These are phyloP conservation scores for Citrus glauca DNA, from an alignment of 345 rosid genomes.

Conservation along the genomic window DNA sequence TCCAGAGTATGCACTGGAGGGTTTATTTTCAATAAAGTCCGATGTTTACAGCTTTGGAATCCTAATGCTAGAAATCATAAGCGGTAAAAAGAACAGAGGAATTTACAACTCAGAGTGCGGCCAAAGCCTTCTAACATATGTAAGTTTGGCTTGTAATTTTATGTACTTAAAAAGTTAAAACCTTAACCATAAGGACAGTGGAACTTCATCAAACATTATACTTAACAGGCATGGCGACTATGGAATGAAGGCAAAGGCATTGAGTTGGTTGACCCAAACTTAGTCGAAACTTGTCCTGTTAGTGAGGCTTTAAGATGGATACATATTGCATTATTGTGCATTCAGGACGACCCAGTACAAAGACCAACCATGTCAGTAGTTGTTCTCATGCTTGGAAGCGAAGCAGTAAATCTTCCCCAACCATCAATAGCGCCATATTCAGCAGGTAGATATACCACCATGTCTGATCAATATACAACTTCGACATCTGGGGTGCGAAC, in stretches of 20 bases:
- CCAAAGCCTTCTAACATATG: conserved; percentile 37
- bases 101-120: conserved; percentile 18
- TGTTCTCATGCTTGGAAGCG: conserved; percentile 47
- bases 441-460: conserved; percentile 15
- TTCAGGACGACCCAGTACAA: conserved; percentile 38
- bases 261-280: conserved; percentile 32
- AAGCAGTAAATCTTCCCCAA: conserved; percentile 29
- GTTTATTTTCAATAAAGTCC: conserved; percentile 39
- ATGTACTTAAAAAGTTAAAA: neutral
- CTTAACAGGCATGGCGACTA: conserved; percentile 40
- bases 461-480: conserved; percentile 24
- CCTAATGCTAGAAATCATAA: conserved; percentile 37
- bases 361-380: conserved; percentile 47
- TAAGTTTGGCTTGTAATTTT: conserved; percentile 6
- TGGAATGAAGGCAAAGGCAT: conserved; percentile 36
- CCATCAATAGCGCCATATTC: conserved; percentile 29
- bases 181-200: neutral
- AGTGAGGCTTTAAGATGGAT: conserved; percentile 38
- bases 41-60: conserved; percentile 53
- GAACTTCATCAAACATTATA: neutral
- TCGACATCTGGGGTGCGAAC: conserved; percentile 12
- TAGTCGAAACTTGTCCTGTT: conserved; percentile 9
- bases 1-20: conserved; percentile 47
- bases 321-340: conserved; percentile 42
- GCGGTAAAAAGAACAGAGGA: conserved; percentile 40